Evolutionary conservation across 2,329 filamentous ascomycete genomes (phyloP), one percentile per base, ranked within the genome.

Genomic region (Dothistroma pini): DNA sequence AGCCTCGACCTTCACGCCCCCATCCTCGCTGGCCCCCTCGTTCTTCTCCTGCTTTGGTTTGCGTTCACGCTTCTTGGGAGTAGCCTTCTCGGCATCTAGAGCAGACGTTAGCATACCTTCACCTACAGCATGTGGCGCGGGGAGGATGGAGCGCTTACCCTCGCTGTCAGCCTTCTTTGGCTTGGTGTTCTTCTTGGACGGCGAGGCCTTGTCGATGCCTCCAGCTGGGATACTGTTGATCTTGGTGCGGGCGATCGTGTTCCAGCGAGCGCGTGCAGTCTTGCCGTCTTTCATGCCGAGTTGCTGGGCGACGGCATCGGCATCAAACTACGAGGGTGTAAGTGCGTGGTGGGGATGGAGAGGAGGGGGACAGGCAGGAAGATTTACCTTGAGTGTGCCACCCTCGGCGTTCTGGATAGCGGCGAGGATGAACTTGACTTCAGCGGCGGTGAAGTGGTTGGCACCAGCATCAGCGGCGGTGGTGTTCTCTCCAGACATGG

Each of bases 161-260:
- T 54, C 29, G 31, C 21, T 10, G 14, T 11, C 34, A 38, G 53
- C 19, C 22, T 34, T 38, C 32, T 38, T 34, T 6, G 52, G 21
- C 35, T 38, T 14, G 16, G 35, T 16, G 16, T 44, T 19, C 34
- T 32, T 41, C 7, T 16, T 10, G 21, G 41, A 22, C 21, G 41
- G 14, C 5, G 10, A 2, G 9, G 9, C 16, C 41, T 44, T 44
- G 16, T 19, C n/a, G n/a, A 44, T n/a, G n/a, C 41, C 41, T 19
- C 41, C 41, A 9, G 41, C 41, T 44, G 41, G n/a, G 54, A 35
- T 25, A 35, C 12, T 44, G 29, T 56, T 38, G 21, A 56, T 56
- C 54, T 56, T 56, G 34, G 34, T 56, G 54, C 54, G 54, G 7
- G 41, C 47, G 38, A 56, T 56, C 3, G 54, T 56, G 22, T 56